Conservation (phyloP, 2,329 filamentous ascomycete genomes). For the Colletotrichum liaoningense region DNA sequence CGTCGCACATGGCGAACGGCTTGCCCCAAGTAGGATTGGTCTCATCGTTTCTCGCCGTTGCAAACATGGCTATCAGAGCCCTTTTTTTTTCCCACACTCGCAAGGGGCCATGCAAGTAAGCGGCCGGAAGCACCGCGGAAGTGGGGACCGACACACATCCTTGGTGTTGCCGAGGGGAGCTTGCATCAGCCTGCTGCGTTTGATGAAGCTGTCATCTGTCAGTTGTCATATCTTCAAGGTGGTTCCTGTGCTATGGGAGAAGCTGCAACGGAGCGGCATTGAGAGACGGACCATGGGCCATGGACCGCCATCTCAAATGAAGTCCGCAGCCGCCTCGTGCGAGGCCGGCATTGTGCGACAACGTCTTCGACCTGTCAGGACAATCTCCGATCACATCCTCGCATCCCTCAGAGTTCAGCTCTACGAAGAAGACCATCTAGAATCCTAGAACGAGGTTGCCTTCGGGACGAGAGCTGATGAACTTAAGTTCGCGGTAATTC, state of each 20-base stretch:
- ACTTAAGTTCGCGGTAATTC: background rate
- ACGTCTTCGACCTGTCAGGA: conserved; percentile 19
- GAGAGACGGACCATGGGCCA: conserved; percentile 16
- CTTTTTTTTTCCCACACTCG: conserved; percentile 16
- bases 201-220: conserved; percentile 35
- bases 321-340: conserved; percentile 15
- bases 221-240: conserved; percentile 34
- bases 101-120: conserved; percentile 23
- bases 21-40: conserved; percentile 17
- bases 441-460: background rate
- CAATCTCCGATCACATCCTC: conserved; percentile 11
- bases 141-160: conserved; percentile 21
- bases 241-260: conserved; percentile 1
- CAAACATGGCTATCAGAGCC: conserved; percentile 22
- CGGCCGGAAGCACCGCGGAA: conserved; percentile 27
- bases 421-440: background rate
- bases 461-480: background rate
- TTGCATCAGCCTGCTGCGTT: conserved; percentile 27
- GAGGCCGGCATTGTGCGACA: conserved; percentile 19
- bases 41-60: conserved; percentile 27
- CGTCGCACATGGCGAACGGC: conserved; percentile 12
- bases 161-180: conserved; percentile 9
- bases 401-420: conserved; percentile 2
- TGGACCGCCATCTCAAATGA: conserved; percentile 13
- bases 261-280: conserved; percentile 12